These are phyloP conservation scores for Cryphonectria nitschkei DNA, from an alignment of 2,329 filamentous ascomycete genomes.

Conservation along the genomic window DNA sequence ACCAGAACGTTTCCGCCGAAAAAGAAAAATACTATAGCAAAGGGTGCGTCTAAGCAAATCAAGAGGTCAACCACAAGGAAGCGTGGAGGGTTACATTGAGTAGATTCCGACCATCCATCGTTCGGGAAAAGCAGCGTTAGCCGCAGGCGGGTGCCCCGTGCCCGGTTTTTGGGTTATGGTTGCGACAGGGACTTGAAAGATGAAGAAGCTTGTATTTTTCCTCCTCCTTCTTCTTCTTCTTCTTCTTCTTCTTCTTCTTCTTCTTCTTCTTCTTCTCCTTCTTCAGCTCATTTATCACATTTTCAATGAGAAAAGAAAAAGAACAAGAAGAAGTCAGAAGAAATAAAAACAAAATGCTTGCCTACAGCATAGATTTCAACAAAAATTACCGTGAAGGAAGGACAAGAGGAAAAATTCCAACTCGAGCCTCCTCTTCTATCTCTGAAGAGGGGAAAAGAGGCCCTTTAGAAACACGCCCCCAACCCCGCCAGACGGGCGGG, in stretches of 20 bases:
- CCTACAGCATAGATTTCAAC: background rate
- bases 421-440: no score
- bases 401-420: no score
- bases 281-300: background rate
- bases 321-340: background rate
- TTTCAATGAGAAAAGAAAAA: background rate
- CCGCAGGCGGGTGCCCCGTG: conserved; percentile 4
- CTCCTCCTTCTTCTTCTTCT: background rate
- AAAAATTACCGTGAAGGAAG: background rate
- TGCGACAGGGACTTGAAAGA: background rate
- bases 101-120: conserved; percentile 5
- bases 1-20: background rate
- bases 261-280: background rate
- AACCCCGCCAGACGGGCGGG: no score
- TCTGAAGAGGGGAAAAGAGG: no score
- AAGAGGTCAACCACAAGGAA: background rate
- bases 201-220: background rate
- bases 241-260: background rate
- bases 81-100: conserved; percentile 4
- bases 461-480: no score
- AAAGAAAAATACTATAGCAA: background rate
- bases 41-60: background rate
- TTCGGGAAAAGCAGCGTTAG: conserved; percentile 4
- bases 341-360: background rate
- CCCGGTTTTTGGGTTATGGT: background rate